Base-by-base conservation (phyloP, 148 eudicot genomes). In the Nepenthes gracilis region DNA sequence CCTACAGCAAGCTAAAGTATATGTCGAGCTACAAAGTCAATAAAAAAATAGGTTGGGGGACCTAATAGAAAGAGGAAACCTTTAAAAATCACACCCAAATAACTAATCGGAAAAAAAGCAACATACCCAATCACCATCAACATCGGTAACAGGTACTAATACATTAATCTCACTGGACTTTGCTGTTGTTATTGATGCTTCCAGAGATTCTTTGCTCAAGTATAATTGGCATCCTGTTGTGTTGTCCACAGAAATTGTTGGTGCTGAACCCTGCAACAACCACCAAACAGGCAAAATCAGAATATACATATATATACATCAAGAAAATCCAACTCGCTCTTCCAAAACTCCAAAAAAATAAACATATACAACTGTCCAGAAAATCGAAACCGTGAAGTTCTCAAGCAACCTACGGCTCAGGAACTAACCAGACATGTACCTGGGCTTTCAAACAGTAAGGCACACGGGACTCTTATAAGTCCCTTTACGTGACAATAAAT, bases 91-190 rank as follows among this genome's bases (percentile, higher is more conserved):
- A 50, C 56, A 65, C 11, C 12, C 43, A 53, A 7, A 37, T 33
- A 36, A 62, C 56, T 40, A 40, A 40, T 3, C 45, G 53, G 15
- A 60, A 55, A 58, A 35, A 6, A 65, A 14, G 43, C 13, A 62
- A 72, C 90, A 73, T 89, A 93, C 99, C 99, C 88, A 85, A 67
- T 93, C 99, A 62, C 74, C 85, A 56, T 83, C 89, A 49, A 81
- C 64, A 40, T 67, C 85, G 62, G 82, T 68, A 70, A 84, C 87
- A 78, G 96, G 96, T 62, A 93, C 81, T 76, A 93, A 70, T 33
- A 93, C 96, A 55, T 93, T 93, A 71, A 88, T 69, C 72, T 93
- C 99, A 65, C 96, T 86, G 10, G 99, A 88, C 78, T 93, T 93
- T 57, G 99, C 99, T 7, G 99, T 84, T 12, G 99, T 93, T 56